phyloP scores from a whole-genome alignment of 768 basidiomycete genomes.

The Tubosaeta sp. region DNA sequence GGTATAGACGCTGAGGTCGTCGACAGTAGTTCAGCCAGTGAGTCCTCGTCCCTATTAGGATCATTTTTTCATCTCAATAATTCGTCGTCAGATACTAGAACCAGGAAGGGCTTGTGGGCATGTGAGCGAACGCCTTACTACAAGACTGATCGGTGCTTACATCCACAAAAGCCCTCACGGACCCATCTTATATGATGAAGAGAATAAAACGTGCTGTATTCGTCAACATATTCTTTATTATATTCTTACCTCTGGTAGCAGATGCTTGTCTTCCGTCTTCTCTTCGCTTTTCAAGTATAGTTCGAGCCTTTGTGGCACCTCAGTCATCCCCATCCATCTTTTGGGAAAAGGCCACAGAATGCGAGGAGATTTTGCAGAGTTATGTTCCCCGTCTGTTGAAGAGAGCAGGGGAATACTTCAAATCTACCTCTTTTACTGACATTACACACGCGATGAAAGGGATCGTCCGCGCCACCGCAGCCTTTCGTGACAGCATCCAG shows the following conservation, averaged over 20 bases:
- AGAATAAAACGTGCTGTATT: constrained; percentile 2
- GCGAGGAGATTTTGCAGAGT: neutral
- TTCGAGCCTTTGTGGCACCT: neutral
- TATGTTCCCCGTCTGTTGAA: constrained; percentile 7
- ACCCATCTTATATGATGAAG: neutral
- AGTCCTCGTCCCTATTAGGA: too few species aligned
- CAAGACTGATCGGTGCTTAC: too few species aligned
- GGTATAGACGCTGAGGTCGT: too few species aligned
- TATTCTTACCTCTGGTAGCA: neutral
- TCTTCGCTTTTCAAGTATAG: neutral
- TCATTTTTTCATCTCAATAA: too few species aligned
- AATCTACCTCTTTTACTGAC: constrained; percentile 8
- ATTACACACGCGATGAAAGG: constrained; percentile 1
- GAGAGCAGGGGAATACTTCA: neutral
- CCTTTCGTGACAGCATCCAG: constrained; percentile 9
- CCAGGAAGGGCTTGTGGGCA: too few species aligned
- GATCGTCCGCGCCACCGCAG: constrained; percentile 10
- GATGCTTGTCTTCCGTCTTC: neutral
- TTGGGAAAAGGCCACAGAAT: constrained; percentile 9
- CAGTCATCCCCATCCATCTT: constrained; percentile 1
- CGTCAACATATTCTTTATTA: neutral
- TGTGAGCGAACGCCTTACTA: too few species aligned
- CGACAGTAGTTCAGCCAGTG: too few species aligned
- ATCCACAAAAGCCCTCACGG: neutral
- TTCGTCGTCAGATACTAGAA: too few species aligned